Base-by-base conservation (phyloP, 2,329 filamentous ascomycete genomes). In the Fusarium continuum region DNA sequence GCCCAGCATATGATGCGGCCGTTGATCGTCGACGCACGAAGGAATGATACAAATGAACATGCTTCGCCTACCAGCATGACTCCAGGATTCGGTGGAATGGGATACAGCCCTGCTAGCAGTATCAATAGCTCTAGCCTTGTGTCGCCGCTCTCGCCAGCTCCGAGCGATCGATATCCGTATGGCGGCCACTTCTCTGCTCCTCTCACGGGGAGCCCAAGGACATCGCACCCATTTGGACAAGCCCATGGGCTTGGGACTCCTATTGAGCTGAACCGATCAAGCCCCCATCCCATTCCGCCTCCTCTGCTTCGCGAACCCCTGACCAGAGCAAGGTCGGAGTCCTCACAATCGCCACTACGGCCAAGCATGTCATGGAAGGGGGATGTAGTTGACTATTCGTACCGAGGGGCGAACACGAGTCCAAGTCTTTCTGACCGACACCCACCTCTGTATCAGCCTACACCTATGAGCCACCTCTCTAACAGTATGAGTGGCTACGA, bases 1-100 rank as follows among this genome's bases (percentile, higher is more conserved):
- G 76, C 80, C 6, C 83, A 86, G 60, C 86, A 86, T 54, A 86
- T 88, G 77, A 85, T 88, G 77, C 82, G 88, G 26, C 87, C 89
- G 3, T 73, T 92, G 61, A 87, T 90, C 77, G 82, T 91, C 20
- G 89, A 92, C 68, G 83, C 90, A 61, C 82, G 89, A 58, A 83
- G 88, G 65, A 77, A 82, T 23, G 85, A 88, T 8, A 82, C 83
- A 10, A 86, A 87, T n/a, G 85, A 88, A 19, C 87, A 90, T 68
- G 80, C 89, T 66, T 90, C 89, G 10, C 84, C 88, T 1, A 86
- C 87, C 1, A 86, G 86, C 10, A 80, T 92, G 22, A 90, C 85
- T 61, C 87, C 89, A 22, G 85, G 85, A 0, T 90, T 91, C 74
- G 86, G 87, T 9, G 82, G 82, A 63, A 87, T 91, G 65, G 85